Percentiles rank a stretch among this genome's conserved stretches.
Evolutionary conservation across 192 early-diverging fungal genomes (phyloP).

Genomic region (Thoreauomyces humboldtii): DNA sequence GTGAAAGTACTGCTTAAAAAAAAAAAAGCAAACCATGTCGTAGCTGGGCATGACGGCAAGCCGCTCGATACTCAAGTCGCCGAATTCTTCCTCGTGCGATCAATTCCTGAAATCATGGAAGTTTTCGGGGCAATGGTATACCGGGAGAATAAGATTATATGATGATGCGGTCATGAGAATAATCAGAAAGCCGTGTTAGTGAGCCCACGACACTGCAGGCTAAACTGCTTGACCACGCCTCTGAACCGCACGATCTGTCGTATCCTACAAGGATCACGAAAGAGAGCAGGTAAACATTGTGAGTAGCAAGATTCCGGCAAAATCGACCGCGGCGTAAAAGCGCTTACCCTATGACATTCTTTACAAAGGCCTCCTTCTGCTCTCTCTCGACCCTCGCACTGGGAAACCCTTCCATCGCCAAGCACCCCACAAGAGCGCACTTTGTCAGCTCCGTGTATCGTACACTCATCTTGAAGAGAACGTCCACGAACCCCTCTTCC

Average conservation of each 20-base stretch:
- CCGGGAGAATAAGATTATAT: too few species aligned
- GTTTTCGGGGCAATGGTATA: too few species aligned
- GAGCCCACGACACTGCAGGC: slow-evolving; percentile 25
- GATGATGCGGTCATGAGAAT: slow-evolving; percentile 7
- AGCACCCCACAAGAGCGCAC: slow-evolving; percentile 6
- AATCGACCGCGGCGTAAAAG: neutral
- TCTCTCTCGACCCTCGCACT: neutral
- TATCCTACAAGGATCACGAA: neutral
- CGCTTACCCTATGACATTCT: slow-evolving; percentile 12
- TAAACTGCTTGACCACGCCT: slow-evolving; percentile 26
- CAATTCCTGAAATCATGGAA: too few species aligned
- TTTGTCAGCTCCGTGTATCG: slow-evolving; percentile 25
- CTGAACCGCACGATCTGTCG: slow-evolving; percentile 18
- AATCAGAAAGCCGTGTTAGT: slow-evolving; percentile 26
- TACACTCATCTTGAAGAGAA: slow-evolving; percentile 16
- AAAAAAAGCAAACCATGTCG: too few species aligned
- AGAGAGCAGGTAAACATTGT: neutral
- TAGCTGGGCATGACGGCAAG: too few species aligned
- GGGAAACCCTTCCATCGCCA: slow-evolving; percentile 24
- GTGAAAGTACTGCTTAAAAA: too few species aligned
- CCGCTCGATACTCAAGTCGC: too few species aligned
- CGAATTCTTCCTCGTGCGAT: too few species aligned
- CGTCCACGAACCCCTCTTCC: slow-evolving; percentile 12
- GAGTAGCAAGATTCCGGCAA: neutral
- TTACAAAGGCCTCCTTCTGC: slow-evolving; percentile 27